Percentiles rank a stretch among this genome's conserved stretches.
Evolutionary conservation across 768 basidiomycete genomes (phyloP).

Genomic region (Vararia minispora): DNA sequence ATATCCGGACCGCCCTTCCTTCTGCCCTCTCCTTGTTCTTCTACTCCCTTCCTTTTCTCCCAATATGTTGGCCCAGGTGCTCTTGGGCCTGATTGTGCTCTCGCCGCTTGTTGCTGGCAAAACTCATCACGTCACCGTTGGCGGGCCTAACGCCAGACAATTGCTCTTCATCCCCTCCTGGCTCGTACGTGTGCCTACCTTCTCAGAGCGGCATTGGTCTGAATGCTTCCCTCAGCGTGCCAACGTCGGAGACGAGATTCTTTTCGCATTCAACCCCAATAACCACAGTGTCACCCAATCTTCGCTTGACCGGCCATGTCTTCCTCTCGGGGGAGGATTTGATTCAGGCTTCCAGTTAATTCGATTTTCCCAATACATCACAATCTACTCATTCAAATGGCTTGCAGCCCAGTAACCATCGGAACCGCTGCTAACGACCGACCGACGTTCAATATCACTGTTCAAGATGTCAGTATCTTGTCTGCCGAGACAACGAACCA

Average conservation of each 20-base stretch:
- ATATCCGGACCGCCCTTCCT: too few species aligned
- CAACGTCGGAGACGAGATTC: slow-evolving; percentile 14
- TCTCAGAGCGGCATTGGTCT: too few species aligned
- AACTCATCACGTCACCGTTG: not conserved
- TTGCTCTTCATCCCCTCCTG: slow-evolving; percentile 1
- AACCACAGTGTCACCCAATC: slow-evolving; percentile 23
- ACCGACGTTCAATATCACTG: slow-evolving; percentile 15
- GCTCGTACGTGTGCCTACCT: not conserved
- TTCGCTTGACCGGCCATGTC: slow-evolving; percentile 19
- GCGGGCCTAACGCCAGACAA: slow-evolving; percentile 1
- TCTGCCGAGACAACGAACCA: not conserved
- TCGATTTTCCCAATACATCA: not conserved
- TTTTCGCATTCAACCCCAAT: slow-evolving; percentile 18
- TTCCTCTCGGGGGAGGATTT: slow-evolving; percentile 13
- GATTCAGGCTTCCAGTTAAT: slow-evolving; percentile 21
- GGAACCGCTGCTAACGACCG: slow-evolving; percentile 2
- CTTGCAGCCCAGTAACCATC: slow-evolving; percentile 17
- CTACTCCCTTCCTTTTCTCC: too few species aligned
- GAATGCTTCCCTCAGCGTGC: slow-evolving; percentile 6
- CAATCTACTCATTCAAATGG: not conserved
- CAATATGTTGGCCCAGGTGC: too few species aligned
- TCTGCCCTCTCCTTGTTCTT: too few species aligned
- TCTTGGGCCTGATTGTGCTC: slow-evolving; percentile 1
- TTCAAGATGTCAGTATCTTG: slow-evolving; percentile 15
- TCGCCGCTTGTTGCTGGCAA: slow-evolving; percentile 1